Evolutionary conservation across 129 eudicot genomes (phyloP).

Genomic region (Centella asiatica): DNA sequence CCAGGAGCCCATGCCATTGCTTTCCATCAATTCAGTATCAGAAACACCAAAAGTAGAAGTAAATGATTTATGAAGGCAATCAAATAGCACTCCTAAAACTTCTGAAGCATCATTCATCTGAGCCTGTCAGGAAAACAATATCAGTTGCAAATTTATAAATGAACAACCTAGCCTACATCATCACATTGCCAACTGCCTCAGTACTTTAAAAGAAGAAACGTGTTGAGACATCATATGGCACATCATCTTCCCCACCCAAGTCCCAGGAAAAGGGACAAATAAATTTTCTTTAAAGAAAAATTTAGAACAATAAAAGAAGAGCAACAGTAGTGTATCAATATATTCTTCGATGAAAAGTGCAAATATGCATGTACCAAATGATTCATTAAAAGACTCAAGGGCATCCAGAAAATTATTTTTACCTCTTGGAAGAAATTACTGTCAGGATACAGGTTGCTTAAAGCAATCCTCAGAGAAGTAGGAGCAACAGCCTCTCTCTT

Average conservation of each 20-base stretch:
- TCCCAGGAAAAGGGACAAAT: too few species aligned
- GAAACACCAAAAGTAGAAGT: slow-evolving; percentile 30
- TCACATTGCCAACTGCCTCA: not conserved
- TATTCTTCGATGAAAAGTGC: too few species aligned
- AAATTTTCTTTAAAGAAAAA: too few species aligned
- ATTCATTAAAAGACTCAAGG: not conserved
- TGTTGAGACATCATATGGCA: not conserved
- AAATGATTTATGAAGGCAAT: slow-evolving; percentile 78
- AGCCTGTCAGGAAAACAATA: slow-evolving; percentile 50
- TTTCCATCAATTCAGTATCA: slow-evolving; percentile 44
- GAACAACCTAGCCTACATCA: not conserved
- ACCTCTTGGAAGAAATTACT: slow-evolving; percentile 95
- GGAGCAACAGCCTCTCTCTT: slow-evolving; percentile 83
- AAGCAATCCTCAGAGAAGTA: slow-evolving; percentile 75
- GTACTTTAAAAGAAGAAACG: not conserved
- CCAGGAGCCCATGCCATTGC: slow-evolving; percentile 53
- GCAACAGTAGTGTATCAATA: too few species aligned
- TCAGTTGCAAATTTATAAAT: not conserved
- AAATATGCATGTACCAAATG: not conserved
- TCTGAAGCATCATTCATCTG: slow-evolving; percentile 99
- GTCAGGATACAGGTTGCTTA: slow-evolving; percentile 93
- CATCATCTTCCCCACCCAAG: too few species aligned
- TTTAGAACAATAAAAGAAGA: too few species aligned
- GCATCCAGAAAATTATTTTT: slow-evolving; percentile 3
- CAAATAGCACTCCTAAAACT: slow-evolving; percentile 84